Evolutionary conservation across 805 yeast genomes (phyloP), one percentile per base, ranked within the genome.

Genomic region (Starmerella etchellsii): DNA sequence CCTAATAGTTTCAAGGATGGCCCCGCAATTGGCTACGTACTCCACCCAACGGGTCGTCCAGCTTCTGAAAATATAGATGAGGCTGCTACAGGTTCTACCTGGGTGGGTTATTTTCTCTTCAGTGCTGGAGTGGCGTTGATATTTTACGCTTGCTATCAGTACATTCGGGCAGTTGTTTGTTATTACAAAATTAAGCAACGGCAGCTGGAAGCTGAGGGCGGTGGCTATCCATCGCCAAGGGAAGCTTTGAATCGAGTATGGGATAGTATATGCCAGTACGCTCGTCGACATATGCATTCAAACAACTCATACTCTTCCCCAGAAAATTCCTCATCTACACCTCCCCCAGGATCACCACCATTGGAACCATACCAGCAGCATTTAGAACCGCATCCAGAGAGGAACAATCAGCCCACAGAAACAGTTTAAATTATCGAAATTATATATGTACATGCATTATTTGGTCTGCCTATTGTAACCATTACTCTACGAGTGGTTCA

Each of bases 1-100:
- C 85, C 91, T 3, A 71, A 74, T 47, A 65, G 71, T 25, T 73
- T 68, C 50, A 76, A 74, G 39, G 59, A 63, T 36, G 38, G 38
- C 32, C 40, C 47, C 24, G 44, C 49, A 34, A 36, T 30, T 29
- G 48, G 47, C 39, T 41, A 44, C 42, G 44, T 47, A 34, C 18
- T 51, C 46, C 48, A 49, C 23, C 48, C 47, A 11, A 49, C 39
- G 30, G 50, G 50, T 36, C 39, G 36, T 34, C 38, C 41, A 20
- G 37, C 37, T 4, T 6, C 16, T 5, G 16, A 7, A 10, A n/a
- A 19, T 6, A 9, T 20, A 13, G 23, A 18, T 8, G 25, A 23
- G 9, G 5, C 18, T 6, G 7, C n/a, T 9, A 20, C 15, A 8
- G 7, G 8, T 6, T 11, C 30, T 4, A 11, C 29, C 10, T 23